These are phyloP conservation scores for Voacanga thouarsii DNA, from an alignment of 257 asterid species.

Conservation along the genomic window DNA sequence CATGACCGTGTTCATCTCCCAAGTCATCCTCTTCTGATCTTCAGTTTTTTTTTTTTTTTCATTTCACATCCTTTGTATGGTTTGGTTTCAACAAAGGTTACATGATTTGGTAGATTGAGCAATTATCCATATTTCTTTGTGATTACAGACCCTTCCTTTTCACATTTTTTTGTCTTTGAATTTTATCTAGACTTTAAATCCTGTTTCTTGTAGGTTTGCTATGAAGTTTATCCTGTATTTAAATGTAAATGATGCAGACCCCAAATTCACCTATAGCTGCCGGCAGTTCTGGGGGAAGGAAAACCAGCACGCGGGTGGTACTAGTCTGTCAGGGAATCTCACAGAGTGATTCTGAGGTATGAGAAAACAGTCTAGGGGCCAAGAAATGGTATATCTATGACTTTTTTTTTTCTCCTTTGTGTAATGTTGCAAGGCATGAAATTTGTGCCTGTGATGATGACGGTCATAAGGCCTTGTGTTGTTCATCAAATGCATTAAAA, in stretches of 20 bases:
- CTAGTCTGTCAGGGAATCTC: slow-evolving; percentile 68
- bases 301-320: slow-evolving; percentile 55
- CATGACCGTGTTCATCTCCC: neutral
- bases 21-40: neutral
- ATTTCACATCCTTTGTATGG: neutral
- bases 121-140: neutral
- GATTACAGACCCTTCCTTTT: neutral
- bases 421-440: neutral
- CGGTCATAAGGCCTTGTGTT: neutral
- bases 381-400: neutral
- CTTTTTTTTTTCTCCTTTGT: neutral
- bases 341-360: slow-evolving; percentile 50
- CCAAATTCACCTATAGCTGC: slow-evolving; percentile 74
- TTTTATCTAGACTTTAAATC: slow-evolving; percentile 28
- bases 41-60: neutral
- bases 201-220: slow-evolving; percentile 42
- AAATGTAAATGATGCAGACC: slow-evolving; percentile 77
- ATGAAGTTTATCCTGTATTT: slow-evolving; percentile 55
- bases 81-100: neutral
- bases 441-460: neutral
- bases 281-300: slow-evolving; percentile 71
- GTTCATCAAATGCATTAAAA: neutral
- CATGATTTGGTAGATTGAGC: neutral
- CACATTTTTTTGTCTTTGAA: slow-evolving; percentile 1
- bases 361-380: neutral